A percentile compares a stretch with the other conserved stretches of the same genome.
phyloP scores from a whole-genome alignment of 169 alveolate species.

The Plasmodium chabaudi region DNA sequence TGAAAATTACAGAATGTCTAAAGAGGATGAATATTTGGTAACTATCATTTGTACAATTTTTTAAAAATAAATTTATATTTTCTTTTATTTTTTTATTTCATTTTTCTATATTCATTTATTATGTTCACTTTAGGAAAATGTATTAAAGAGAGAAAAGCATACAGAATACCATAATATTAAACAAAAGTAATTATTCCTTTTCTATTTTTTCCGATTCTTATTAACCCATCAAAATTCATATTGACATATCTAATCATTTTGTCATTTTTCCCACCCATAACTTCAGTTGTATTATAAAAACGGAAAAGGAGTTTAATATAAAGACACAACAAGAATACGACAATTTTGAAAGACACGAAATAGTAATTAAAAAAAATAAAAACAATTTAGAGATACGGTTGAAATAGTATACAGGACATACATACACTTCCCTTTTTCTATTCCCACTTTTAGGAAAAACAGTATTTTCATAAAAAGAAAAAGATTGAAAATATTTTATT shows the following conservation, averaged over 20 bases:
- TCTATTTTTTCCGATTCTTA: background rate
- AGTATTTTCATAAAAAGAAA: slow-evolving; percentile 5
- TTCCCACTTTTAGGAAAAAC: slow-evolving; percentile 39
- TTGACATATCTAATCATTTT: background rate
- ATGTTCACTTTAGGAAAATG: slow-evolving; percentile 20
- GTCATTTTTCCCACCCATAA: background rate
- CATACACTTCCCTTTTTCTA: background rate
- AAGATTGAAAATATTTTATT: slow-evolving; percentile 26
- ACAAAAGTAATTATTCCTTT: slow-evolving; percentile 15
- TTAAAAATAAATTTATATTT: background rate
- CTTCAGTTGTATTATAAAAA: background rate
- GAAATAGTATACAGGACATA: background rate
- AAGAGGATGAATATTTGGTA: slow-evolving; percentile 74
- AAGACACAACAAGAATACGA: slow-evolving; percentile 26
- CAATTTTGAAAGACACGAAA: slow-evolving; percentile 13
- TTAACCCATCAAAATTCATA: no score
- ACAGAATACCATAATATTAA: slow-evolving; percentile 17
- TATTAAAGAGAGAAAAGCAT: slow-evolving; percentile 32
- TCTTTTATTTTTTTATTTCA: background rate
- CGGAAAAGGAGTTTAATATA: slow-evolving; percentile 19
- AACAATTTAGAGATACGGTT: background rate
- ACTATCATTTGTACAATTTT: background rate
- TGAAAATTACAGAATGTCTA: slow-evolving; percentile 55
- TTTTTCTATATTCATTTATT: background rate
- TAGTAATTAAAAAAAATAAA: slow-evolving; percentile 23